A percentile compares a stretch with the other conserved stretches of the same genome.
These are phyloP conservation scores for Arthroderma sp. DNA, from an alignment of 2,329 filamentous ascomycete species.

Conservation along the genomic window DNA sequence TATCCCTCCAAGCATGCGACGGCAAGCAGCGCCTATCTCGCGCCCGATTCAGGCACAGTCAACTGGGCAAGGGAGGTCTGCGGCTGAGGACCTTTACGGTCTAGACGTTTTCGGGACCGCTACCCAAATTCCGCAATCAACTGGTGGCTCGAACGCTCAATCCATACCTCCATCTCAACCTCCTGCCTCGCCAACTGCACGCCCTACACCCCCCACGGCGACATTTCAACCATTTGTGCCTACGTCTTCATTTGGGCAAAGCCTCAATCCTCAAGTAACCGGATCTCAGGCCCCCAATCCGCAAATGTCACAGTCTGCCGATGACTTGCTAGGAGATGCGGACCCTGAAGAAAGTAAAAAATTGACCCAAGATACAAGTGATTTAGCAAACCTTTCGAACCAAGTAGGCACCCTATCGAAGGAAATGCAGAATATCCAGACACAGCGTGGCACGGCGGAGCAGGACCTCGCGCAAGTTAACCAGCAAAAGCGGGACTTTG, in stretches of 20 bases:
- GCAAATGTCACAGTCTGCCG: slow-evolving; percentile 32
- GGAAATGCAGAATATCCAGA: slow-evolving; percentile 87
- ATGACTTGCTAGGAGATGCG: slow-evolving; percentile 82
- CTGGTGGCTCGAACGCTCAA: slow-evolving; percentile 54
- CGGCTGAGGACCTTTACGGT: slow-evolving; percentile 86
- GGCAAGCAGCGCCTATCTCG: slow-evolving; percentile 28
- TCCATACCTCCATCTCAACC: slow-evolving; percentile 43
- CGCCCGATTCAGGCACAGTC: slow-evolving; percentile 25
- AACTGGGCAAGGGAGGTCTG: slow-evolving; percentile 52
- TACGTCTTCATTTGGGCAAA: slow-evolving; percentile 81
- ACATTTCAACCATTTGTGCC: slow-evolving; percentile 85
- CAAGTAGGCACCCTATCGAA: slow-evolving; percentile 82
- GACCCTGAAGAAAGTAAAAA: slow-evolving; percentile 82
- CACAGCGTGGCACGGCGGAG: slow-evolving; percentile 64
- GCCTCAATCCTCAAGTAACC: slow-evolving; percentile 62
- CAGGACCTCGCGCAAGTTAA: slow-evolving; percentile 69
- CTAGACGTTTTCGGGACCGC: slow-evolving; percentile 61
- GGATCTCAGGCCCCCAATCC: slow-evolving; percentile 31
- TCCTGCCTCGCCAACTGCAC: slow-evolving; percentile 23
- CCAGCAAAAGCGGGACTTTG: slow-evolving; percentile 85
- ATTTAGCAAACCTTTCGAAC: slow-evolving; percentile 90
- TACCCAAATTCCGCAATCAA: slow-evolving; percentile 50
- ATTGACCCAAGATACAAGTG: slow-evolving; percentile 75
- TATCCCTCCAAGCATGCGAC: slow-evolving; percentile 73
- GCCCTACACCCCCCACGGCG: slow-evolving; percentile 26